A percentile compares a stretch with the other conserved stretches of the same genome.
These are phyloP conservation scores for Oropetium thomaeum DNA, from an alignment of 176 grass and related monocot genomes.

Conservation along the genomic window DNA sequence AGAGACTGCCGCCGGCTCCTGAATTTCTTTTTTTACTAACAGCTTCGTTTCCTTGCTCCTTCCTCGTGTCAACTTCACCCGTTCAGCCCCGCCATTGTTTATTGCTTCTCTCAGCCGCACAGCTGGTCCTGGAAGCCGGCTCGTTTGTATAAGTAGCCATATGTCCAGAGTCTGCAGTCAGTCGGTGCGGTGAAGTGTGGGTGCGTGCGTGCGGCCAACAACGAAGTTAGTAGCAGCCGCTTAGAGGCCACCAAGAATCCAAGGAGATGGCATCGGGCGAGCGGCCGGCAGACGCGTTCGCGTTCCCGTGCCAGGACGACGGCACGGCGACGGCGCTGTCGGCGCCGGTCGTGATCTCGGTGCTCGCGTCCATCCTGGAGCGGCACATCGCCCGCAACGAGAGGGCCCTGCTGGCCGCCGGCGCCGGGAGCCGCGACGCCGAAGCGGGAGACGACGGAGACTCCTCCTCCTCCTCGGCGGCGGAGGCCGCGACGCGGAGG, in stretches of 20 bases:
- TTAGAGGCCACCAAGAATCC: neutral
- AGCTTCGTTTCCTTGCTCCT: conserved; percentile 30
- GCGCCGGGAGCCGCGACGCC: neutral
- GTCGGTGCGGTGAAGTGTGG: neutral
- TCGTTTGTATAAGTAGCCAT: conserved; percentile 9
- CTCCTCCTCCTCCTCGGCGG: too few species aligned
- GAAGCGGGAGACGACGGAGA: neutral
- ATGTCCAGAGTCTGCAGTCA: neutral
- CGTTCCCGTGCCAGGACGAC: conserved; percentile 32
- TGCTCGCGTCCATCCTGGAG: conserved; percentile 79
- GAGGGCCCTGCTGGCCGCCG: neutral
- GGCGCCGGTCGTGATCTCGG: conserved; percentile 57
- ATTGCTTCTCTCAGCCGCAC: conserved; percentile 34
- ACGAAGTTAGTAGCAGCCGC: neutral
- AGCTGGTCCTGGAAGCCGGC: neutral
- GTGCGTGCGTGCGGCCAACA: conserved; percentile 1
- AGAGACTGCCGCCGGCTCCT: neutral
- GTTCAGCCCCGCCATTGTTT: conserved; percentile 35
- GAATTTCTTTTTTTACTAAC: conserved; percentile 4
- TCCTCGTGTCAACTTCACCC: conserved; percentile 37
- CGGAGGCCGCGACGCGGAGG: conserved; percentile 3
- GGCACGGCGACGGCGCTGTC: conserved; percentile 13
- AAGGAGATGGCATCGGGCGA: conserved; percentile 49
- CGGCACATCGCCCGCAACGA: conserved; percentile 75
- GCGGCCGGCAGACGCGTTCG: conserved; percentile 38